Conservation (phyloP, 1,284 basidiomycete genomes). For the Cystobasidiaceae sp. region DNA sequence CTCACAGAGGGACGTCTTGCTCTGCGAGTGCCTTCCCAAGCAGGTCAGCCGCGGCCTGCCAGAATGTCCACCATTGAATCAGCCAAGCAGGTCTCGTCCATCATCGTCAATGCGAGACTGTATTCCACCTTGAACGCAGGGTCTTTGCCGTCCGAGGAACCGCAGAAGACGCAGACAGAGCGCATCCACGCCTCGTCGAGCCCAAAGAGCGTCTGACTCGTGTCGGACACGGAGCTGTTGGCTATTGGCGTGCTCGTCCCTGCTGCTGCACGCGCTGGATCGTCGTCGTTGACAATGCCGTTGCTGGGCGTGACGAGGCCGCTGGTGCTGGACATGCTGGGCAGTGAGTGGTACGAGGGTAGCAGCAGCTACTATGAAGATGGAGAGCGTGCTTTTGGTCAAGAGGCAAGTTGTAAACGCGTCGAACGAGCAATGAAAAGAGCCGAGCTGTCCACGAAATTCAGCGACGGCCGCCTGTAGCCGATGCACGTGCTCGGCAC, state of each 20-base stretch:
- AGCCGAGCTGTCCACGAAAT: no score
- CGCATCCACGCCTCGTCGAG: constrained; percentile 14
- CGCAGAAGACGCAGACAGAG: constrained; percentile 30
- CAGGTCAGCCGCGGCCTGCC: constrained; percentile 24
- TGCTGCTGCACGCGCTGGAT: neutral
- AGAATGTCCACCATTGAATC: neutral
- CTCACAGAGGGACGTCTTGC: constrained; percentile 17
- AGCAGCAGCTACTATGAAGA: no score
- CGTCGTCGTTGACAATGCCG: no score
- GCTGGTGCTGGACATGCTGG: neutral
- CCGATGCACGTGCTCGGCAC: no score
- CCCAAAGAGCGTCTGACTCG: constrained; percentile 2
- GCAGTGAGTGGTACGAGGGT: no score
- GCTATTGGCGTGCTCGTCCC: neutral
- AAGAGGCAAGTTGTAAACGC: no score
- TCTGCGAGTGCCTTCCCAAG: constrained; percentile 16
- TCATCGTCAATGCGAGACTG: no score
- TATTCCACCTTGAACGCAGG: constrained; percentile 6
- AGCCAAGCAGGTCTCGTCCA: neutral
- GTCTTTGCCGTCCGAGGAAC: constrained; percentile 16
- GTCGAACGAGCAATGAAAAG: no score
- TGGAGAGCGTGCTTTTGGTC: no score
- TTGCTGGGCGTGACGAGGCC: neutral
- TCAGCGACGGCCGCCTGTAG: no score
- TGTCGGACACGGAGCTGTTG: no score